Evolutionary conservation across 2,329 filamentous ascomycete genomes (phyloP).

Genomic region (Fusarium agapanthi): DNA sequence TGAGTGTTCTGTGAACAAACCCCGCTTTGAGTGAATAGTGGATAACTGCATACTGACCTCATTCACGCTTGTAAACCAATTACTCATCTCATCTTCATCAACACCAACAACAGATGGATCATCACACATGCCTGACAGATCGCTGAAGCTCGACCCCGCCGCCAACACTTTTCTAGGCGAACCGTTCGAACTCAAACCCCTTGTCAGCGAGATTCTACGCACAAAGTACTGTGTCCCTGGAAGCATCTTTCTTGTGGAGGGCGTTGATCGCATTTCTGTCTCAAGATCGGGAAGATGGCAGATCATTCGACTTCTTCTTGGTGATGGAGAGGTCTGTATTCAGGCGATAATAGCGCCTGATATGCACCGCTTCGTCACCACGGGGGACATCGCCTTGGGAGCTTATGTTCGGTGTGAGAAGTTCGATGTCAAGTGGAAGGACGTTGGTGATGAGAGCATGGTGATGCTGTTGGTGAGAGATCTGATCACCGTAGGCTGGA

Average conservation of each 20-base stretch:
- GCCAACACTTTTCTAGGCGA: slow-evolving; percentile 39
- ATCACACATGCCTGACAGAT: slow-evolving; percentile 36
- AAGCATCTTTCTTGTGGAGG: slow-evolving; percentile 61
- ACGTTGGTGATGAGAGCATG: slow-evolving; percentile 40
- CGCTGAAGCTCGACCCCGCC: slow-evolving; percentile 37
- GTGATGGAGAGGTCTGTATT: slow-evolving; percentile 63
- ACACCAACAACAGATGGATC: slow-evolving; percentile 19
- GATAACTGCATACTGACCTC: slow-evolving; percentile 41
- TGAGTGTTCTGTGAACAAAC: background rate
- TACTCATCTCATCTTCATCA: background rate
- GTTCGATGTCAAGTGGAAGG: slow-evolving; percentile 49
- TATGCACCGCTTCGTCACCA: slow-evolving; percentile 59
- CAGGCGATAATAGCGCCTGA: slow-evolving; percentile 59
- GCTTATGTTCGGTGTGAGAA: slow-evolving; percentile 58
- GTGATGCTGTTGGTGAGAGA: slow-evolving; percentile 58
- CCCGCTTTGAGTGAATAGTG: slow-evolving; percentile 39
- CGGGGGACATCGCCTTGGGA: slow-evolving; percentile 56
- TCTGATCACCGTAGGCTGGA: slow-evolving; percentile 58
- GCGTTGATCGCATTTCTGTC: slow-evolving; percentile 50
- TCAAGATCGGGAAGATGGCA: slow-evolving; percentile 52
- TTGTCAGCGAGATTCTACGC: slow-evolving; percentile 59
- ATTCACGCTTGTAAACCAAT: background rate
- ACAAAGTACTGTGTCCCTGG: slow-evolving; percentile 58
- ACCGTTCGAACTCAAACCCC: slow-evolving; percentile 47
- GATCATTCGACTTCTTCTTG: slow-evolving; percentile 57